These are phyloP conservation scores for Galerina sulciceps DNA, from an alignment of 768 basidiomycete genomes.

Conservation along the genomic window DNA sequence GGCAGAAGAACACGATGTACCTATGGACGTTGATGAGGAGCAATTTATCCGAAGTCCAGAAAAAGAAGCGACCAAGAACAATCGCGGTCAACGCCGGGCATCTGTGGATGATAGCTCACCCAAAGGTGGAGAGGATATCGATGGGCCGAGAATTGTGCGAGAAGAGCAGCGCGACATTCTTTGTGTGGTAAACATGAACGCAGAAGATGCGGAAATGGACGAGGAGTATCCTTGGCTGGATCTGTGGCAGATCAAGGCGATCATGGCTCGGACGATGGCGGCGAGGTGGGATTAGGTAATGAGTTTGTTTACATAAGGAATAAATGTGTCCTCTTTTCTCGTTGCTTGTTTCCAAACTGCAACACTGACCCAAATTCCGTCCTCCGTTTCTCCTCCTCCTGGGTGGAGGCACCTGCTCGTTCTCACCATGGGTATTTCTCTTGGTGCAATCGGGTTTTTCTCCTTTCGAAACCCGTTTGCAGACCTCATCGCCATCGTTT, in stretches of 20 bases:
- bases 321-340: conserved; percentile 19
- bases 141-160: not conserved
- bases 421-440: conserved; percentile 67
- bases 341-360: conserved; percentile 11
- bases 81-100: too few species aligned
- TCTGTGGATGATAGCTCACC: too few species aligned
- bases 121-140: too few species aligned
- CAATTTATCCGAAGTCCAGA: not conserved
- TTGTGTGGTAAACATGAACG: not conserved
- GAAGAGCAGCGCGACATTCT: not conserved
- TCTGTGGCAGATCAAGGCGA: conserved; percentile 11
- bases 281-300: conserved; percentile 2
- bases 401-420: conserved; percentile 52
- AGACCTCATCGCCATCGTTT: conserved; percentile 52
- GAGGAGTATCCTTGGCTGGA: conserved; percentile 19
- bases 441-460: conserved; percentile 64
- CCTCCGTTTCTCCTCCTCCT: conserved; percentile 29
- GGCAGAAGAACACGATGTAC: too few species aligned
- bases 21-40: not conserved
- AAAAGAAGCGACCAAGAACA: not conserved
- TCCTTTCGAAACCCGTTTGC: conserved; percentile 59
- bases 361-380: conserved; percentile 23
- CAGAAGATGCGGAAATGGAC: conserved; percentile 7
- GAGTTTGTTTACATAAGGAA: conserved; percentile 12
- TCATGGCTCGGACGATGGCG: conserved; percentile 14